phyloP scores from a whole-genome alignment of 2,329 filamentous ascomycete species.

The Aspergillus tamarii region DNA sequence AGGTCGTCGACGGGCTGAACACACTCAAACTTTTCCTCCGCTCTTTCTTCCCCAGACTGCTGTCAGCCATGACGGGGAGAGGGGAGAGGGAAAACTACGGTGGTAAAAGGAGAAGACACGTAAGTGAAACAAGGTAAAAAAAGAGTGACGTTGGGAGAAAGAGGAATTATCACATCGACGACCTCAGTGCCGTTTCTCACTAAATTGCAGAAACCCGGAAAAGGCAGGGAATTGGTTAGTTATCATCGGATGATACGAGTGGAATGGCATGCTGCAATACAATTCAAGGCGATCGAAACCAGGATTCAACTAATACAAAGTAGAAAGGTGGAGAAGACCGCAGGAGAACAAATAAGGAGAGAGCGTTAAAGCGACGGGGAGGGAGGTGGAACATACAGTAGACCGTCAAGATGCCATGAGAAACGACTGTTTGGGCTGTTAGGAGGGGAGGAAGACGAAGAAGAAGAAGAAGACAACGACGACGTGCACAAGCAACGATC shows the following conservation, averaged over 20 bases:
- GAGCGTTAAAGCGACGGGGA: conserved; percentile 22
- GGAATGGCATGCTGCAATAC: conserved; percentile 22
- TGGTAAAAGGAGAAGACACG: conserved; percentile 10
- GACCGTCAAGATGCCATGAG: conserved; percentile 37
- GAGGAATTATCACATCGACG: conserved; percentile 34
- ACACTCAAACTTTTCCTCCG: conserved; percentile 41
- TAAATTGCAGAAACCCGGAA: conserved; percentile 15
- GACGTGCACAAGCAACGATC: background rate
- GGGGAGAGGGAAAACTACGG: conserved; percentile 9
- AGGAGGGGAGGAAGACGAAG: background rate
- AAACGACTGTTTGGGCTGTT: conserved; percentile 25
- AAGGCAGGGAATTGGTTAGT: conserved; percentile 16
- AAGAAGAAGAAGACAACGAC: background rate
- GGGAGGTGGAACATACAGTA: conserved; percentile 30
- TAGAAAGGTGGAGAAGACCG: conserved; percentile 21
- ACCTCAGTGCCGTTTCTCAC: conserved; percentile 33
- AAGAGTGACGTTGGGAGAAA: conserved; percentile 4
- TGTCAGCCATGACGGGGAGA: conserved; percentile 35
- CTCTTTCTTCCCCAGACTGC: conserved; percentile 33
- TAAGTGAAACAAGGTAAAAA: conserved; percentile 1
- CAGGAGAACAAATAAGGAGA: conserved; percentile 26
- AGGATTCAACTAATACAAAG: conserved; percentile 19
- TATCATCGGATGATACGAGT: conserved; percentile 22
- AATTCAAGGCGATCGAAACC: conserved; percentile 23
- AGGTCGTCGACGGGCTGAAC: conserved; percentile 33